Conservation (phyloP, 78 protist genomes). For the Blattamonas nauphoetae region DNA sequence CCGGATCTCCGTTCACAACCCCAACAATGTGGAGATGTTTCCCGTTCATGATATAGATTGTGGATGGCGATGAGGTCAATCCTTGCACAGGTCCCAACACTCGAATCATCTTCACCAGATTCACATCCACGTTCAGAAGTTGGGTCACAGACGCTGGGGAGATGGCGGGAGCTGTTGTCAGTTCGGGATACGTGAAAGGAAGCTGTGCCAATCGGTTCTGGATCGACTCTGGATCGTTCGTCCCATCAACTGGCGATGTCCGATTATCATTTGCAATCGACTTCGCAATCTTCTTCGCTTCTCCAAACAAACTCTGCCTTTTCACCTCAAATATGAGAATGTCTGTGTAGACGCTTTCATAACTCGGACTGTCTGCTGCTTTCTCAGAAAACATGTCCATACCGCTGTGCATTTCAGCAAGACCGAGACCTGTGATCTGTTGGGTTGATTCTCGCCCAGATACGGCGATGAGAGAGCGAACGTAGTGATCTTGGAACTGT, state of each 20-base stretch:
- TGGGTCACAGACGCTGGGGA: too few relatives aligned
- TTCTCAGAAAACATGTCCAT: too few relatives aligned
- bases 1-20: too few relatives aligned
- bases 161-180: too few relatives aligned
- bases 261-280: too few relatives aligned
- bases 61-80: not conserved
- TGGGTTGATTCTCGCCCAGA: not conserved
- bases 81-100: not conserved
- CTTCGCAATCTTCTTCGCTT: too few relatives aligned
- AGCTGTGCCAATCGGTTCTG: too few relatives aligned
- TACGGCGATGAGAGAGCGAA: not conserved
- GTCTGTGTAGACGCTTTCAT: not conserved
- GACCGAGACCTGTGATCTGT: not conserved
- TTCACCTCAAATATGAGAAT: not conserved
- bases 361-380: not conserved
- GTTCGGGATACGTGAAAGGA: too few relatives aligned
- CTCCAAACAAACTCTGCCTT: not conserved
- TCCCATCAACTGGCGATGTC: too few relatives aligned
- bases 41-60: not conserved
- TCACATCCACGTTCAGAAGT: not conserved
- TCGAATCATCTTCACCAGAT: not conserved
- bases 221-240: too few relatives aligned
- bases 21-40: too few relatives aligned
- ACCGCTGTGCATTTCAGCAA: too few relatives aligned
- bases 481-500: not conserved